Conservation (phyloP, 805 yeast species). For the Candida germanica region DNA sequence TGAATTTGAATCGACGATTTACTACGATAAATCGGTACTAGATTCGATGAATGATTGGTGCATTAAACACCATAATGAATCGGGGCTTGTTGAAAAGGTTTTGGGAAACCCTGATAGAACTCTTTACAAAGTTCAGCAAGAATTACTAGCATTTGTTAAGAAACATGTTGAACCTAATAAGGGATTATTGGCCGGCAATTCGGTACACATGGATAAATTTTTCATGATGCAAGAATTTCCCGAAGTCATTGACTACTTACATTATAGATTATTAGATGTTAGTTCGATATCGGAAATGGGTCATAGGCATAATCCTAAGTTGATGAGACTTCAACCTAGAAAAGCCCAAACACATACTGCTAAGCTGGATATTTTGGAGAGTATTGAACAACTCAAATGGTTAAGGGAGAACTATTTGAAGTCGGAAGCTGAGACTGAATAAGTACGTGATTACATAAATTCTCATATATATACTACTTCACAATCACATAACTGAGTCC, state of each 20-base stretch:
- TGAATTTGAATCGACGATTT: slow-evolving; percentile 73
- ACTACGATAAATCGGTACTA: slow-evolving; percentile 58
- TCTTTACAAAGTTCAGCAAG: slow-evolving; percentile 58
- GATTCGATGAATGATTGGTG: slow-evolving; percentile 90
- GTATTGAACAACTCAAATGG: slow-evolving; percentile 80
- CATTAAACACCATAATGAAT: slow-evolving; percentile 66
- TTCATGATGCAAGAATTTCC: slow-evolving; percentile 88
- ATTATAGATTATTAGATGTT: slow-evolving; percentile 85
- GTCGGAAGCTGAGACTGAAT: slow-evolving; percentile 15
- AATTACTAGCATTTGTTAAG: slow-evolving; percentile 59
- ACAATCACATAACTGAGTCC: too few relatives aligned
- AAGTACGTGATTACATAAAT: too few relatives aligned
- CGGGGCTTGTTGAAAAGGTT: slow-evolving; percentile 76
- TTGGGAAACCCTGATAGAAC: slow-evolving; percentile 52
- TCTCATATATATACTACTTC: too few relatives aligned
- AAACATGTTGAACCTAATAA: slow-evolving; percentile 47
- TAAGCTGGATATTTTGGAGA: slow-evolving; percentile 79
- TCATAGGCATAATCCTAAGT: slow-evolving; percentile 66
- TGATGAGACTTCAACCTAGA: slow-evolving; percentile 55
- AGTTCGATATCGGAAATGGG: slow-evolving; percentile 82
- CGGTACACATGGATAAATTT: slow-evolving; percentile 86
- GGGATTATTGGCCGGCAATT: slow-evolving; percentile 86
- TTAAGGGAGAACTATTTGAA: slow-evolving; percentile 63
- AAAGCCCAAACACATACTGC: slow-evolving; percentile 84
- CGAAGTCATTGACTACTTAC: slow-evolving; percentile 52